These are phyloP conservation scores for Dichotomocladium elegans DNA, from an alignment of 371 early-diverging fungal species.

Conservation along the genomic window DNA sequence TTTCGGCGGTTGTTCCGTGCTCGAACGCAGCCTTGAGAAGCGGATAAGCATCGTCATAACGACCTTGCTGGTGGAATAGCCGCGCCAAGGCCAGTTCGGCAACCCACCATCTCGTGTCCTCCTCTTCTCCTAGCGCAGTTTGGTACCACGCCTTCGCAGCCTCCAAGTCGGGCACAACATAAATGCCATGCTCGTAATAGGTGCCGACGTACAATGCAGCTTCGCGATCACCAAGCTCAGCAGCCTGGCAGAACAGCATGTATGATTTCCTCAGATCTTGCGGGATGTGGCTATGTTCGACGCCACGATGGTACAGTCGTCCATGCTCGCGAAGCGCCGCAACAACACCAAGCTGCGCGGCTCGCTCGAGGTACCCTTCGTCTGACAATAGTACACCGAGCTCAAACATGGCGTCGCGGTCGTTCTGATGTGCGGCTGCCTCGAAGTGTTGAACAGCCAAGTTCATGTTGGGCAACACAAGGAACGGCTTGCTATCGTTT, in stretches of 20 bases:
- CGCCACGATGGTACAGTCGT: conserved; percentile 25
- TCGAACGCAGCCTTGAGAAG: conserved; percentile 8
- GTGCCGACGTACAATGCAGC: conserved; percentile 32
- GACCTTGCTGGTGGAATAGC: conserved; percentile 5
- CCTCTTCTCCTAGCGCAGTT: conserved; percentile 20
- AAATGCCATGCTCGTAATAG: conserved; percentile 39
- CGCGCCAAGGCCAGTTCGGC: conserved; percentile 19
- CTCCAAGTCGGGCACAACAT: conserved; percentile 16
- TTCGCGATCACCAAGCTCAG: conserved; percentile 25
- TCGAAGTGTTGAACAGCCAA: conserved; percentile 25
- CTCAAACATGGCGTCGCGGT: conserved; percentile 35
- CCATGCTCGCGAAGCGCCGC: conserved; percentile 39
- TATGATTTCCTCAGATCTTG: conserved; percentile 36
- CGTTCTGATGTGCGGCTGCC: conserved; percentile 28
- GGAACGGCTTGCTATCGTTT: neutral
- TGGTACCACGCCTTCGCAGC: conserved; percentile 31
- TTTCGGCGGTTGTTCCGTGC: neutral
- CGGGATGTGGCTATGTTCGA: conserved; percentile 4
- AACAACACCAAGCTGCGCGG: conserved; percentile 19
- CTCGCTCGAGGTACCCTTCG: conserved; percentile 21
- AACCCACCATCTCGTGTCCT: conserved; percentile 2
- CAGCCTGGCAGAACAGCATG: conserved; percentile 34
- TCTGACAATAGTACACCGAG: conserved; percentile 14
- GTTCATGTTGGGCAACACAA: conserved; percentile 3
- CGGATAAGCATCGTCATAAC: conserved; percentile 9